Evolutionary conservation across 805 yeast genomes (phyloP).

Genomic region (Nakazawaea sp.): DNA sequence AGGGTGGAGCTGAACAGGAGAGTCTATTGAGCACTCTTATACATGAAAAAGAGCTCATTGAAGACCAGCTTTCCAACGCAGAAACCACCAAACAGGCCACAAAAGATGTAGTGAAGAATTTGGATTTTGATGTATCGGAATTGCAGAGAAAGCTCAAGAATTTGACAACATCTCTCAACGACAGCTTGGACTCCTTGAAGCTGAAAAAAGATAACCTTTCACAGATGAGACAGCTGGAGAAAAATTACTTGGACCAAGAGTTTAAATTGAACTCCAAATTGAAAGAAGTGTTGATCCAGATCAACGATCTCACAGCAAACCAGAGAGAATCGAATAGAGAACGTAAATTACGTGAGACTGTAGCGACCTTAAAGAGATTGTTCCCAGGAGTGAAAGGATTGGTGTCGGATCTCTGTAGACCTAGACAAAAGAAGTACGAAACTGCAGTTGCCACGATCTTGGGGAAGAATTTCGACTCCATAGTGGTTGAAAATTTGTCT

Average conservation of each 20-base stretch:
- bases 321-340: constrained; percentile 74
- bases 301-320: constrained; percentile 70
- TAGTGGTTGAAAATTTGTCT: constrained; percentile 72
- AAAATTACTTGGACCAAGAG: constrained; percentile 37
- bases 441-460: constrained; percentile 68
- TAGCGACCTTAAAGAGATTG: constrained; percentile 59
- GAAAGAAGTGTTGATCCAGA: constrained; percentile 47
- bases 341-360: constrained; percentile 63
- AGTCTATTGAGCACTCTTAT: constrained; percentile 35
- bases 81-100: constrained; percentile 29
- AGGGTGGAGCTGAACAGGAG: constrained; percentile 50
- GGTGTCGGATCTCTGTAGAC: constrained; percentile 72
- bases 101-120: constrained; percentile 25
- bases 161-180: constrained; percentile 17
- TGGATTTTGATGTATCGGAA: constrained; percentile 25
- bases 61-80: constrained; percentile 29
- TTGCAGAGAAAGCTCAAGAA: constrained; percentile 21
- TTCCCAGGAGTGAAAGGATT: constrained; percentile 83
- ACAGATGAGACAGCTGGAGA: constrained; percentile 27
- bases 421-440: constrained; percentile 66
- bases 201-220: constrained; percentile 18
- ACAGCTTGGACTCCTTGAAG: constrained; percentile 26
- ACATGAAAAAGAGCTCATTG: constrained; percentile 38
- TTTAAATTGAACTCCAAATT: constrained; percentile 57
- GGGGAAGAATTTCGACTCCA: constrained; percentile 75